Percentiles rank a stretch among this genome's conserved stretches.
These are phyloP conservation scores for Clavariopsis aquatica DNA, from an alignment of 495 filamentous ascomycete genomes.

Conservation along the genomic window DNA sequence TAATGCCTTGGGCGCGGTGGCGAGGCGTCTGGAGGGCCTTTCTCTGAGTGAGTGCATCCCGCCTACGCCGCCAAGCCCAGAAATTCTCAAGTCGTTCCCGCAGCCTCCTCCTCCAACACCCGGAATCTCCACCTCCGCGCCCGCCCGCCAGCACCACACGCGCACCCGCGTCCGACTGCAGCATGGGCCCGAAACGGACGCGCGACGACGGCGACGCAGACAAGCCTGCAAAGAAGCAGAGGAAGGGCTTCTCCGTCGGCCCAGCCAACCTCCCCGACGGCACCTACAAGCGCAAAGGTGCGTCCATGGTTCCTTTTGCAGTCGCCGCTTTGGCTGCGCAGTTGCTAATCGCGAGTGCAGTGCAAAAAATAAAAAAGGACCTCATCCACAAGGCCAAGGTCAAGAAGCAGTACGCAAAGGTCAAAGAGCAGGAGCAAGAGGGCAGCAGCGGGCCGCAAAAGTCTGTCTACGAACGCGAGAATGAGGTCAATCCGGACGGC, in stretches of 20 bases:
- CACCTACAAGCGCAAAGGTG: conserved; percentile 85
- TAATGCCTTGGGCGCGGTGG: neutral
- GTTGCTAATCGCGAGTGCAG: conserved; percentile 49
- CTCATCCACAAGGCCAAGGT: conserved; percentile 93
- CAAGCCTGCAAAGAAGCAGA: conserved; percentile 52
- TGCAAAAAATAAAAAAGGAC: conserved; percentile 86
- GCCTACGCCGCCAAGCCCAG: conserved; percentile 1
- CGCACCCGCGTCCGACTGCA: conserved; percentile 22
- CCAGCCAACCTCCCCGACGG: conserved; percentile 94
- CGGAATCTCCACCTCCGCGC: no score
- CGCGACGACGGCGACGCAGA: conserved; percentile 34
- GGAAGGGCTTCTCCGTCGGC: conserved; percentile 75
- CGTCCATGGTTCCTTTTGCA: neutral
- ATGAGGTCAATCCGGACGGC: conserved; percentile 10
- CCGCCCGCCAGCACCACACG: conserved; percentile 13
- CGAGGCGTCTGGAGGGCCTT: neutral
- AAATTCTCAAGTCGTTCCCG: neutral
- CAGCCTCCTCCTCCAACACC: neutral
- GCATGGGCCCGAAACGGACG: conserved; percentile 67
- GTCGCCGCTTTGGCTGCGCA: neutral
- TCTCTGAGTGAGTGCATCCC: neutral
- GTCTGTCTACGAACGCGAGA: conserved; percentile 33
- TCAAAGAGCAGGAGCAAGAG: conserved; percentile 65
- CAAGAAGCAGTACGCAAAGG: conserved; percentile 88
- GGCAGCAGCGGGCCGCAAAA: conserved; percentile 22